Evolutionary conservation across 1,284 basidiomycete genomes (phyloP), one percentile per base, ranked within the genome.

Genomic region (Cutaneotrichosporon dermatis): DNA sequence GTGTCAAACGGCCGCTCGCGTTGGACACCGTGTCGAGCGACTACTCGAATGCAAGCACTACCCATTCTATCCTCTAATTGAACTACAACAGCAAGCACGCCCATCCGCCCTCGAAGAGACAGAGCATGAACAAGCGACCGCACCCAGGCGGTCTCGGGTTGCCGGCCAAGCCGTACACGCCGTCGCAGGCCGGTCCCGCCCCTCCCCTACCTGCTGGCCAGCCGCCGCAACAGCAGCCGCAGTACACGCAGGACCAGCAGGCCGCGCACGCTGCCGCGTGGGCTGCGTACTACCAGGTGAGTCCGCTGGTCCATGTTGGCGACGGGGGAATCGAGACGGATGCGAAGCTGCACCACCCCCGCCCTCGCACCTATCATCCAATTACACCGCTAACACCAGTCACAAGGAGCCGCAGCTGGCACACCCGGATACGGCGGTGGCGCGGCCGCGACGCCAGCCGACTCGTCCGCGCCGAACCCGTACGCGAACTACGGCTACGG

Each of bases 161-260:
- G 33, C 69, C 71, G 3, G 65, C 66, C n/a, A 72, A 69, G 58
- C 69, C 69, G 4, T 68, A 69, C 45, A 60, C 60, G 40, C 62
- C 81, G 62, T 82, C 81, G 16, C 84, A 80, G 0, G 80, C 76
- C 13, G 82, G 81, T 16, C 84, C 80, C 0, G 80, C 76, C 13
- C 80, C 77, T 11, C 78, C 73, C 5, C 71, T 74, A 5, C 79
- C 76, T 2, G 57, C 66, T 15, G 72, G 67, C 1, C 72, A 71
- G 6, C 76, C 71, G 10, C 79, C 79, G 2, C 76, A 71, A 12
- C 79, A 79, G 13, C 76, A 71, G 13, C 79, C 78, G 13, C 60
- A 62, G 45, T 65, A 65, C 49, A 51, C 54, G 37, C 61, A 65
- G 13, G 61, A 61, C 34, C 65, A 66, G 50, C 66, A 68, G 15